These are phyloP conservation scores for Macrotyloma uniflorum DNA, from an alignment of 306 rosid genomes.

Conservation along the genomic window DNA sequence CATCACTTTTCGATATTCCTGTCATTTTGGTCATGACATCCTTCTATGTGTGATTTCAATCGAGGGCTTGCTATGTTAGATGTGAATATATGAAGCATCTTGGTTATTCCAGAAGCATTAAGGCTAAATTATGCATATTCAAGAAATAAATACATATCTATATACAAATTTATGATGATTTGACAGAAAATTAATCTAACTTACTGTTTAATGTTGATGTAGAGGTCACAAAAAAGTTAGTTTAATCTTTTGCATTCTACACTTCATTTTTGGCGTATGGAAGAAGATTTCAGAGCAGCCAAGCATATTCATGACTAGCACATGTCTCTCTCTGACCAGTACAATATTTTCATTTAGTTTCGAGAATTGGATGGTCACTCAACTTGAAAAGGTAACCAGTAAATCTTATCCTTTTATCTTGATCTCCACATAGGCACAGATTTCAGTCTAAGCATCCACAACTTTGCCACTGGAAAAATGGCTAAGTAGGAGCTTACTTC, in stretches of 20 bases:
- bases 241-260: conserved; percentile 71
- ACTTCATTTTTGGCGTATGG: conserved; percentile 70
- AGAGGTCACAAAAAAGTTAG: conserved; percentile 88
- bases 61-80: conserved; percentile 27
- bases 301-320: conserved; percentile 62
- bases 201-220: conserved; percentile 35
- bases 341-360: conserved; percentile 78
- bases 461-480: conserved; percentile 26
- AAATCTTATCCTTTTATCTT: conserved; percentile 29
- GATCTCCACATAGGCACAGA: conserved; percentile 19
- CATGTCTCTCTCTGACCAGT: conserved; percentile 69
- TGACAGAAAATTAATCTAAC: conserved; percentile 36
- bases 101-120: conserved; percentile 19
- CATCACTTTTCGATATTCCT: conserved; percentile 17
- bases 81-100: conserved; percentile 26
- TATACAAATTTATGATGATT: conserved; percentile 14
- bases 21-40: conserved; percentile 19
- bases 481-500: conserved; percentile 27
- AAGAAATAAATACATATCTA: background rate
- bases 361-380: conserved; percentile 87
- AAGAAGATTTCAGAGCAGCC: conserved; percentile 68
- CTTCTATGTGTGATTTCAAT: conserved; percentile 33
- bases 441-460: conserved; percentile 20
- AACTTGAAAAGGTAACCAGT: conserved; percentile 78
- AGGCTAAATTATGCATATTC: conserved; percentile 29